phyloP scores from a whole-genome alignment of 1,284 basidiomycete species.

The Wallemia ichthyophaga region DNA sequence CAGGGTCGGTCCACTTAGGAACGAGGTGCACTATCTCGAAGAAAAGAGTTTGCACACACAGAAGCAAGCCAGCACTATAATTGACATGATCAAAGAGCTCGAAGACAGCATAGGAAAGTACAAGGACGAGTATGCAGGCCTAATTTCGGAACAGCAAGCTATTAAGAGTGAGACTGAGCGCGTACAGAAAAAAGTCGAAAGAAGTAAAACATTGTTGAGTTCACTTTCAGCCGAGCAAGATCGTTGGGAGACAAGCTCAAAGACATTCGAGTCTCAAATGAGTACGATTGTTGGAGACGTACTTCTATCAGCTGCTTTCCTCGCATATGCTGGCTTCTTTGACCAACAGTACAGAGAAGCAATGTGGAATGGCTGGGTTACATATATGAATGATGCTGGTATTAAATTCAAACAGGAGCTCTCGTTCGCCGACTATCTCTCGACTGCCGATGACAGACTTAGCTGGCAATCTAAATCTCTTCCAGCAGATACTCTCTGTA shows the following conservation, averaged over 20 bases:
- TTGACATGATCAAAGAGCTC: slow-evolving; percentile 72
- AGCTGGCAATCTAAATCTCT: slow-evolving; percentile 85
- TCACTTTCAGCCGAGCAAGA: slow-evolving; percentile 81
- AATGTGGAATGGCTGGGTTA: slow-evolving; percentile 89
- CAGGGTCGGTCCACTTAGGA: slow-evolving; percentile 81
- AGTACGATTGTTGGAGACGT: slow-evolving; percentile 95
- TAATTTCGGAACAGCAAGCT: slow-evolving; percentile 88
- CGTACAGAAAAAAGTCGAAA: slow-evolving; percentile 84
- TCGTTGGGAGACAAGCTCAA: slow-evolving; percentile 83
- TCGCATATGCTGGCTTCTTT: slow-evolving; percentile 94
- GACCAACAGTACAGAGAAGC: slow-evolving; percentile 92
- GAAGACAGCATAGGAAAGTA: slow-evolving; percentile 76
- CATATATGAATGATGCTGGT: slow-evolving; percentile 58
- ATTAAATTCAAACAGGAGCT: slow-evolving; percentile 81
- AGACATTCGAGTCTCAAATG: slow-evolving; percentile 93
- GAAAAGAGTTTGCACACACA: slow-evolving; percentile 74
- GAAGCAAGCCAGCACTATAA: slow-evolving; percentile 61
- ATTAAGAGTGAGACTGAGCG: slow-evolving; percentile 97
- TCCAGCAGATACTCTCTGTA: slow-evolving; percentile 79
- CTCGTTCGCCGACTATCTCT: slow-evolving; percentile 78
- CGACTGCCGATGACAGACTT: slow-evolving; percentile 83
- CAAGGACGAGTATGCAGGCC: slow-evolving; percentile 88
- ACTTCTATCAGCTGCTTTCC: slow-evolving; percentile 76
- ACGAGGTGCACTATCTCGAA: slow-evolving; percentile 81
- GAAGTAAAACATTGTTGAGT: slow-evolving; percentile 79